Evolutionary conservation across 202 grass and related monocot species (phyloP), one percentile per base, ranked within the genome.

Genomic region (Setaria viridis): DNA sequence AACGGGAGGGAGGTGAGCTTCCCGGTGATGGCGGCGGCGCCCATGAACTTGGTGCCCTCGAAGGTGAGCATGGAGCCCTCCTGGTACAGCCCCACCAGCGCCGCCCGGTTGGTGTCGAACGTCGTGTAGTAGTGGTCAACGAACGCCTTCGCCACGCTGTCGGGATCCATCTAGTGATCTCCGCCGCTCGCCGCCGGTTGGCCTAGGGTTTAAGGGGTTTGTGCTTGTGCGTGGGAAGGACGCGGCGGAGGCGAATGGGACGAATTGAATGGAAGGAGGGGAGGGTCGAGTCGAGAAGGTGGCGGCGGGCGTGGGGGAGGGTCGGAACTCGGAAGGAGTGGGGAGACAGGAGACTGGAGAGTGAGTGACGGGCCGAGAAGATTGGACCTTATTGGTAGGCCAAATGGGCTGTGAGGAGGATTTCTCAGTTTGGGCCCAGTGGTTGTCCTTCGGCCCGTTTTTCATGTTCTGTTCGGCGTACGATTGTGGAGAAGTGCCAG

Each of bases 121-220:
- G 84, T 94, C 17, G 81, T 65, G 87, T 94, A 94, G 92, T 94
- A 94, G 86, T 94, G 89, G 25, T 89, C 59, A 13, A 94, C 92
- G 72, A 91, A 91, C 77, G 77, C 84, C 84, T 65, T 91, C 25
- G 92, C 92, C 19, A 91, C 80, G 35, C 46, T 35, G 12, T 94
- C 89, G 9, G 84, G 92, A 79, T 94, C 92, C 92, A 94, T 94
- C 48, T 74, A 12, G 56, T 50, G 68, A 10, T n/a, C 51, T 56
- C 16, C 77, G 34, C 67, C 72, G 70, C 81, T 66, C 64, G 79
- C 79, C 79, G 32, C 72, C 53, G 46, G 64, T 32, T 70, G 30
- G 79, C 25, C 48, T 82, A 82, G 71, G 85, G 71, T 77, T 82
- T 76, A 74, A 53, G 71, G 71, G 71, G 8, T 54, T 74, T 37